phyloP scores from a whole-genome alignment of 495 filamentous ascomycete species.

The Neurospora sp. region DNA sequence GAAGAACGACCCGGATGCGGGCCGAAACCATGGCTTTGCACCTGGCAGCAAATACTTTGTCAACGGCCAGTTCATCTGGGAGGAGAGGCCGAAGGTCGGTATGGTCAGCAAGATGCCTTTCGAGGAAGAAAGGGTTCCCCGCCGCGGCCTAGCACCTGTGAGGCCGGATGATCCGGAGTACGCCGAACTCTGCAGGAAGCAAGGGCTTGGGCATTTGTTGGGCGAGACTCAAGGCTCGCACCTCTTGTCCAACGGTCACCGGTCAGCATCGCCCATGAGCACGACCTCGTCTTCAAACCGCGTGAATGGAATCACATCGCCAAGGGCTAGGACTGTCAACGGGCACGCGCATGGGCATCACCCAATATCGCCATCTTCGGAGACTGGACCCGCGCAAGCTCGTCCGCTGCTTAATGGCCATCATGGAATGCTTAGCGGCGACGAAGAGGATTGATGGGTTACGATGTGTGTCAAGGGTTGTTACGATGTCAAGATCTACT shows the following conservation, averaged over 20 bases:
- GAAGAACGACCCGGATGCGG: constrained; percentile 40
- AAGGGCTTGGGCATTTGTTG: constrained; percentile 32
- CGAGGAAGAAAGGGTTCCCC: constrained; percentile 34
- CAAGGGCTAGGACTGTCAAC: constrained; percentile 6
- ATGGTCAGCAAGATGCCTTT: constrained; percentile 34
- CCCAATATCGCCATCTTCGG: constrained; percentile 24
- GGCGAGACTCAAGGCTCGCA: constrained; percentile 12
- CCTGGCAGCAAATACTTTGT: constrained; percentile 38
- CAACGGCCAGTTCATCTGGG: constrained; percentile 34
- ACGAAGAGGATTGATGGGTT: background rate
- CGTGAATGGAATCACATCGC: background rate
- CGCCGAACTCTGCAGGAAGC: constrained; percentile 32
- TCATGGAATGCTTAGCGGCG: constrained; percentile 12
- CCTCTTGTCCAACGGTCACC: constrained; percentile 25
- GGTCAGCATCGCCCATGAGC: constrained; percentile 17
- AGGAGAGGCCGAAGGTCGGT: constrained; percentile 26
- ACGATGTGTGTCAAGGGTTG: background rate
- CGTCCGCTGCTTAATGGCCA: constrained; percentile 21
- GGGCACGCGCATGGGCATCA: constrained; percentile 12
- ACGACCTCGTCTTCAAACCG: constrained; percentile 4
- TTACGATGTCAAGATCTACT: background rate
- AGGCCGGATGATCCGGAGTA: constrained; percentile 38
- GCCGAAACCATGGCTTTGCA: constrained; percentile 28
- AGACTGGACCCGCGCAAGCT: constrained; percentile 18
- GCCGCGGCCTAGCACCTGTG: constrained; percentile 35